Evolutionary conservation across 164 flowering plant species (phyloP), one percentile per base, ranked within the genome.

Genomic region (Dillenia turbinata): DNA sequence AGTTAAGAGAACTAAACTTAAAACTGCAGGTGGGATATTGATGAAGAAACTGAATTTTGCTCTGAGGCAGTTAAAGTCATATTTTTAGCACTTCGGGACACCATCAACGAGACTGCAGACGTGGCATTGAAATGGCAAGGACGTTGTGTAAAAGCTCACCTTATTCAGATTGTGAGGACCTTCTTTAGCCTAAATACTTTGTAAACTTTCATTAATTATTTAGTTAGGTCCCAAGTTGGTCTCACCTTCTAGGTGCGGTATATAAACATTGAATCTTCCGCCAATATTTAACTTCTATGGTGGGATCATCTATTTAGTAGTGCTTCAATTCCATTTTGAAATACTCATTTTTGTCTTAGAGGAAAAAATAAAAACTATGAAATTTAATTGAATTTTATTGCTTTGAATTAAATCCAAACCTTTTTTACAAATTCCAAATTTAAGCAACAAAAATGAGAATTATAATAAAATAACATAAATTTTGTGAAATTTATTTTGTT

Each of bases 41-140:
- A 49, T 52, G 54, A 62, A 48, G 54, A 56, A 6, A 13, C 54
- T 58, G 66, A 59, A 46, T 67, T 48, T 52, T 75, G 79, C 59
- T 72, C 73, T 52, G 66, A 72, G 65, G 65, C 75, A 52, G 81
- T 75, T 51, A 60, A 69, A 64, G 72, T 78, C 60, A 62, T 78
- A 61, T 75, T 66, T 40, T 67, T 57, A 7, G 73, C 57, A 44
- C 48, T 9, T 60, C 44, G 14, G 2, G 8, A 10, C 33, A 60
- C 51, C 9, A 49, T 60, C 16, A n/a, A 12, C 13, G 63, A 60
- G 63, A 9, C 49, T 60, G 63, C 44, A 15, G 51, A 24, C 44
- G 24, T 7, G 24, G 63, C 63, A 49, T 12, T 49, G 2, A 22
- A 24, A 48, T 49, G 43, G 44, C 63, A 60, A 48, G 63, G 54